A percentile compares a stretch with the other conserved stretches of the same genome.
Evolutionary conservation across 2,329 filamentous ascomycete genomes (phyloP).

Genomic region (Fusarium armeniacum): DNA sequence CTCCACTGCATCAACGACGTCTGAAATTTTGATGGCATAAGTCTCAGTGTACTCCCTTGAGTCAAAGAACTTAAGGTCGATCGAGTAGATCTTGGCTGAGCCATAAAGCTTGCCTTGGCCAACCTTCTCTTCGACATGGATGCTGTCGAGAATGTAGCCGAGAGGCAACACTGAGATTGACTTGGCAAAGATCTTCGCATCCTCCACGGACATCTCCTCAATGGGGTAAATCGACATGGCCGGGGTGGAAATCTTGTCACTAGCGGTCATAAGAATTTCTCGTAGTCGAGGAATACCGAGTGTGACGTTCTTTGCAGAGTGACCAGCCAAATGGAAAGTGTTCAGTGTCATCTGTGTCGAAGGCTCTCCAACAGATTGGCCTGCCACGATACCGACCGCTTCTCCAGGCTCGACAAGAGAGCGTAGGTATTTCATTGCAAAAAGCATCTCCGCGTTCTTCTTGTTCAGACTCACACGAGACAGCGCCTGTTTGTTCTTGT

Average conservation of each 20-base stretch:
- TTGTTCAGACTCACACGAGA: conserved; percentile 65
- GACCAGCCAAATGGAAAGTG: conserved; percentile 99
- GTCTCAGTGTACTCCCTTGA: conserved; percentile 84
- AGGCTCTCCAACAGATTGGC: conserved; percentile 95
- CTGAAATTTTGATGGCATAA: conserved; percentile 83
- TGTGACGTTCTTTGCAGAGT: conserved; percentile 98
- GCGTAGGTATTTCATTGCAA: conserved; percentile 92
- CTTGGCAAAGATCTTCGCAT: conserved; percentile 88
- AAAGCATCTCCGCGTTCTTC: conserved; percentile 84
- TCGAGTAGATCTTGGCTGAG: conserved; percentile 86
- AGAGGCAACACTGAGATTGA: conserved; percentile 89
- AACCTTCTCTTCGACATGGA: conserved; percentile 83
- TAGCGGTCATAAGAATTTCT: conserved; percentile 99
- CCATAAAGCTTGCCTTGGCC: conserved; percentile 76
- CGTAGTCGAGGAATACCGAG: conserved; percentile 96
- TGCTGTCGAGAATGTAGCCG: conserved; percentile 85
- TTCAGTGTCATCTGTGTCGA: conserved; percentile 99
- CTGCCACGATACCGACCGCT: conserved; percentile 95
- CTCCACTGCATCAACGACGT: conserved; percentile 86
- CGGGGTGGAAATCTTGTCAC: conserved; percentile 88
- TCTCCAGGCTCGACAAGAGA: conserved; percentile 95
- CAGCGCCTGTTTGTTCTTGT: conserved; percentile 49
- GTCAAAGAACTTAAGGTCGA: conserved; percentile 87
- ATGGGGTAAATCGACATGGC: conserved; percentile 88
- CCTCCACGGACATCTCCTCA: conserved; percentile 75